phyloP scores from a whole-genome alignment of 1,284 basidiomycete genomes.

The Marasmius fiardii region DNA sequence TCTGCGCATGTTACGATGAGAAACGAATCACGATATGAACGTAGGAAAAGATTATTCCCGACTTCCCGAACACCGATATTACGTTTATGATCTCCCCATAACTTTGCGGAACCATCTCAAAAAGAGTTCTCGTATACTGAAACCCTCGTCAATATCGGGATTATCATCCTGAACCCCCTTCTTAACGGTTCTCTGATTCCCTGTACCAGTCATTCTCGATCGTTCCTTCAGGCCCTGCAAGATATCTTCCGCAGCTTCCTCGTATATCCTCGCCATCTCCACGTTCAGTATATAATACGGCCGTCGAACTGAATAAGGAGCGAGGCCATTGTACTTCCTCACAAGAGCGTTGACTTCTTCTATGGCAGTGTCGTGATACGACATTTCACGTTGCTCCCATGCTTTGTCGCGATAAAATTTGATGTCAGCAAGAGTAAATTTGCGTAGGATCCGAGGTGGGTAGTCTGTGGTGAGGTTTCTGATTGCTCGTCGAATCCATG shows the following conservation, averaged over 20 bases:
- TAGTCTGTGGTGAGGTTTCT: slow-evolving; percentile 53
- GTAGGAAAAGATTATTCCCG: too few species aligned
- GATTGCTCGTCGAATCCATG: slow-evolving; percentile 68
- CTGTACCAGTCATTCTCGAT: slow-evolving; percentile 1
- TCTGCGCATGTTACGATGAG: background rate
- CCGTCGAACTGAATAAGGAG: slow-evolving; percentile 71
- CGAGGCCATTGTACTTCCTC: slow-evolving; percentile 76
- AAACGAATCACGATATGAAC: background rate
- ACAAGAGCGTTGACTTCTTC: slow-evolving; percentile 73
- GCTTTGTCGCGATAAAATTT: slow-evolving; percentile 58
- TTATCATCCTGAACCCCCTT: background rate
- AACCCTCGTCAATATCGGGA: slow-evolving; percentile 5
- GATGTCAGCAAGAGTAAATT: slow-evolving; percentile 42
- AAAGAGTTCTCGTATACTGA: slow-evolving; percentile 9
- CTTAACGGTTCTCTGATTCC: background rate
- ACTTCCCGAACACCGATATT: background rate
- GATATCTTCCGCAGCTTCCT: slow-evolving; percentile 52
- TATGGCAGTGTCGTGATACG: slow-evolving; percentile 71
- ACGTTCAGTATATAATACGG: slow-evolving; percentile 50
- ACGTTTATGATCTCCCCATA: slow-evolving; percentile 7
- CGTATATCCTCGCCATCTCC: slow-evolving; percentile 60
- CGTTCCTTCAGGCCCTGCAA: slow-evolving; percentile 36
- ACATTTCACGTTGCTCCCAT: slow-evolving; percentile 71
- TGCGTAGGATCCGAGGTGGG: slow-evolving; percentile 37
- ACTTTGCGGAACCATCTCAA: slow-evolving; percentile 6